These are phyloP conservation scores for Chaetomium sp. DNA, from an alignment of 2,329 filamentous ascomycete species.

Conservation along the genomic window DNA sequence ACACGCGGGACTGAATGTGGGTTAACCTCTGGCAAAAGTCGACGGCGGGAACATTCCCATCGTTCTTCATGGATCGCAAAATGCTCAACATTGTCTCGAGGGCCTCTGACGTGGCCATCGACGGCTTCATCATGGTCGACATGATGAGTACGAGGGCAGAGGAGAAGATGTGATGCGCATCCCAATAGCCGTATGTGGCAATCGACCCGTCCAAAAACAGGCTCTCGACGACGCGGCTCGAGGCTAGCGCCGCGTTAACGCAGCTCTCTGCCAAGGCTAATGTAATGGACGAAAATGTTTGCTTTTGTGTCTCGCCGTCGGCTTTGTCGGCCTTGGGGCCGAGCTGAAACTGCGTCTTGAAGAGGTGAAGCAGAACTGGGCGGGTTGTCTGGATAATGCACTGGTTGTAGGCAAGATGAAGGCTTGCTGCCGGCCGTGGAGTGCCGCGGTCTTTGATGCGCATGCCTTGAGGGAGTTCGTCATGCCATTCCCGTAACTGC, in stretches of 20 bases:
- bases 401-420: neutral
- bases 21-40: neutral
- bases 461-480: neutral
- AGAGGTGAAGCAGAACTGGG: neutral
- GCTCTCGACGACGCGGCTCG: neutral
- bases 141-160: constrained; percentile 1
- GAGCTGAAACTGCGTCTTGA: neutral
- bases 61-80: neutral
- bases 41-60: neutral
- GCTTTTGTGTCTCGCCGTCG: neutral
- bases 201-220: neutral
- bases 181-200: neutral
- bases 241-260: neutral
- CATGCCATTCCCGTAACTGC: neutral
- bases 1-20: neutral
- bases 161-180: neutral
- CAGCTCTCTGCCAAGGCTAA: neutral
- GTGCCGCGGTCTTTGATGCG: neutral
- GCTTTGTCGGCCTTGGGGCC: neutral
- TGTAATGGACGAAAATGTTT: neutral
- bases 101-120: neutral
- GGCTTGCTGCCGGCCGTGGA: neutral
- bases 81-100: neutral
- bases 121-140: constrained; percentile 1
- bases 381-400: constrained; percentile 2